Base-by-base conservation (phyloP, 805 yeast genomes). In the Suhomyces vadensis region DNA sequence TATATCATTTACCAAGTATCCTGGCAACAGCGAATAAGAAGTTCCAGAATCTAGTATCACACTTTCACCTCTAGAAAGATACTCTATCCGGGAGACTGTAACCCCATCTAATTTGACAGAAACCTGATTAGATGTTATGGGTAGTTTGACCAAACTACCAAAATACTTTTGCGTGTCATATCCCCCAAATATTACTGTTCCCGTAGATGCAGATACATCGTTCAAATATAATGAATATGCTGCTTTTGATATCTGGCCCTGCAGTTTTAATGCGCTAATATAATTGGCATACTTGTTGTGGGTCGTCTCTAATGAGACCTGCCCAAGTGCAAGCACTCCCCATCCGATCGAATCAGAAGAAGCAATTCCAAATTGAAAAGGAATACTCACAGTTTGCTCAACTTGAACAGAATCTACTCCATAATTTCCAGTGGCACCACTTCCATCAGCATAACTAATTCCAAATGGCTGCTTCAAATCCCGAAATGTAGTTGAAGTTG, bases 181-280 rank as follows among this genome's bases (percentile, higher is more conserved):
- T n/a, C 54, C 61, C n/a, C 62, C 62, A 44, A 57, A 56, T 9
- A 57, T 37, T 17, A 57, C 31, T 1, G 53, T 29, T 5, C 62
- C 62, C 8, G 35, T 3, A 2, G 27, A 8, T 0, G 47, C 44
- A 10, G 33, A 13, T 4, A 11, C 16, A 4, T 25, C 36, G 38
- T 52, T 49, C 42, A 57, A 46, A 49, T 51, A 53, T n/a, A 53
- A 24, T 6, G 57, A 53, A 31, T 46, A 53, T 8, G 47, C 37
- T 2, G 46, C 43, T 3, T 29, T 37, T 2, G 38, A 4, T 35
- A 52, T 53, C n/a, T 42, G 4, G 2, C 51, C 54, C 23, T 44
- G 42, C 3, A 37, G 20, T 23, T 41, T 46, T 47, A 53, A 44
- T 5, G 37, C 31, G 3, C 9, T 36, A 4, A 51, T 54, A 22